A percentile compares a stretch with the other conserved stretches of the same genome.
Conservation (phyloP, 2,329 filamentous ascomycete genomes). For the Paracamarosporium sp. region DNA sequence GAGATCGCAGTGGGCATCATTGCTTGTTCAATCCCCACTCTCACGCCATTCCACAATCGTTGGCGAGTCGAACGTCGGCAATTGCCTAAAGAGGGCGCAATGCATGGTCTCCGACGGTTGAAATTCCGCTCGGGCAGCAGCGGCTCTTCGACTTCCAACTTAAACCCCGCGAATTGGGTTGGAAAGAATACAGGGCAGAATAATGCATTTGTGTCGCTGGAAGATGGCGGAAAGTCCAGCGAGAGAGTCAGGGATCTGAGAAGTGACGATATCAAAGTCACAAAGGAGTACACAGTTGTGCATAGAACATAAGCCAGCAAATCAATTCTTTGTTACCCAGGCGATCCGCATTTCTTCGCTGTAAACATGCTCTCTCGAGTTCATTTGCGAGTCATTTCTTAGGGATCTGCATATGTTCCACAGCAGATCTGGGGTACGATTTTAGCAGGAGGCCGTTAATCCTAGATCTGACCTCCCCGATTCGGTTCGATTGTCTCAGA, state of each 20-base stretch:
- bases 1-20: slow-evolving; percentile 28
- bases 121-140: slow-evolving; percentile 22
- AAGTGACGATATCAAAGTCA: slow-evolving; percentile 25
- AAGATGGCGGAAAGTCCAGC: slow-evolving; percentile 13
- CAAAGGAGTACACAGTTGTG: slow-evolving; percentile 26
- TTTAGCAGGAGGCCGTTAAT: no score
- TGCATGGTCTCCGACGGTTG: slow-evolving; percentile 20
- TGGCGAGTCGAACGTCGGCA: slow-evolving; percentile 17
- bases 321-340: neutral
- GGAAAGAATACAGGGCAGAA: slow-evolving; percentile 16
- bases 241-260: slow-evolving; percentile 17
- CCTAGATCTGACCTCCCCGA: no score
- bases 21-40: slow-evolving; percentile 25
- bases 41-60: slow-evolving; percentile 13
- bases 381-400: no score
- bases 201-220: slow-evolving; percentile 26
- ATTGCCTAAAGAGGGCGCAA: slow-evolving; percentile 12
- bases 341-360: neutral
- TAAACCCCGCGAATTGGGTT: slow-evolving; percentile 24
- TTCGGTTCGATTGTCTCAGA: no score
- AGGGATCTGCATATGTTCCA: no score
- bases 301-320: slow-evolving; percentile 4
- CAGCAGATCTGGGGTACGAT: no score
- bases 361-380: neutral
- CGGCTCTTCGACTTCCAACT: slow-evolving; percentile 24